Conservation (phyloP, 768 basidiomycete species). For the Mycena maculata region DNA sequence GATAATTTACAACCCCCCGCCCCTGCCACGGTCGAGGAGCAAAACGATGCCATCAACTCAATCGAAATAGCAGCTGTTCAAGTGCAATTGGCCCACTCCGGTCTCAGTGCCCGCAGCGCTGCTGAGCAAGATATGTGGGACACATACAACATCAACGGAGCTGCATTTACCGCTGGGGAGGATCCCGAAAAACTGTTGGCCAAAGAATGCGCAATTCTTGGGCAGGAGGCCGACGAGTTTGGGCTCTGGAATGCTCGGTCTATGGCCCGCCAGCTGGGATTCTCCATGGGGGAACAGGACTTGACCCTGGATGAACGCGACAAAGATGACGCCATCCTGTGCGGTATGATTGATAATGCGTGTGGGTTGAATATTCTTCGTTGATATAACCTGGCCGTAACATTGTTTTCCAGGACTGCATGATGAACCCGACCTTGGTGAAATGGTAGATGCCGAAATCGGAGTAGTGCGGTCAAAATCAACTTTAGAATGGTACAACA, state of each 20-base stretch:
- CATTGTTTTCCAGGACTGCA: too few relatives aligned
- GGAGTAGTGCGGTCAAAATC: background rate
- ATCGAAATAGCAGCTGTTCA: background rate
- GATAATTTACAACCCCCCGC: background rate
- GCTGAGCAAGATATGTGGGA: slow-evolving; percentile 3
- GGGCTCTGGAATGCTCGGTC: background rate
- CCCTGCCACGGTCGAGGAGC: background rate
- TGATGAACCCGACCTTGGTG: too few relatives aligned
- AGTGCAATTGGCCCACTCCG: background rate
- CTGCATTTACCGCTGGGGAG: background rate
- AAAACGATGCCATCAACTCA: background rate
- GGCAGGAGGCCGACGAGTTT: background rate
- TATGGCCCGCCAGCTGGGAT: background rate
- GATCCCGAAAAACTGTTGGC: background rate
- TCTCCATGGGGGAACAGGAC: background rate
- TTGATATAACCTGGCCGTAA: too few relatives aligned
- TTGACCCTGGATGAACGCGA: background rate
- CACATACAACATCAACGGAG: background rate
- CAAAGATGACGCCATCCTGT: background rate
- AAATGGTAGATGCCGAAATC: too few relatives aligned
- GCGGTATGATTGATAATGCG: background rate
- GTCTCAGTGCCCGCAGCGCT: background rate
- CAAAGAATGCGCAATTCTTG: background rate
- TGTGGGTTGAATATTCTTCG: background rate
- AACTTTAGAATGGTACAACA: background rate